phyloP scores from a whole-genome alignment of 2,329 filamentous ascomycete genomes.

The Moelleriella libera region DNA sequence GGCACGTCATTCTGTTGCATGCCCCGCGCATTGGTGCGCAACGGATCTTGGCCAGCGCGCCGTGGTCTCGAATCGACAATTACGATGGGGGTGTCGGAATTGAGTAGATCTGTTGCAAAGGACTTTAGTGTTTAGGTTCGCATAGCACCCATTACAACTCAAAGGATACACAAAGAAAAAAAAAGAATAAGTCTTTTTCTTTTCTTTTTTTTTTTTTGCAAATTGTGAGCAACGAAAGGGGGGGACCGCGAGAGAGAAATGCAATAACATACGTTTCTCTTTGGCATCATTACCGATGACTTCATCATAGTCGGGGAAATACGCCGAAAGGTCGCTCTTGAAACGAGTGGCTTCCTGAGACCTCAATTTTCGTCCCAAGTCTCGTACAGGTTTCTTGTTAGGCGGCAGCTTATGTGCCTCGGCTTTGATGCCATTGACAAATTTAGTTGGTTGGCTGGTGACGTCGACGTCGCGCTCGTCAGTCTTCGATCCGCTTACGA shows the following conservation, averaged over 20 bases:
- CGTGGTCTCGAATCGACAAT: conserved; percentile 42
- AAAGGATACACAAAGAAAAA: neutral
- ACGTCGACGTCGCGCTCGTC: conserved; percentile 15
- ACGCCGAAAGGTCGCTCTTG: conserved; percentile 82
- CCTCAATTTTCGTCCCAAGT: conserved; percentile 64
- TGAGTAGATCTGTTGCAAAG: conserved; percentile 49
- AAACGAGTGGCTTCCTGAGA: conserved; percentile 75
- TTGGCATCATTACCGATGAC: conserved; percentile 76
- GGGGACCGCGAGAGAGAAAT: neutral
- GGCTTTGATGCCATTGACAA: conserved; percentile 46
- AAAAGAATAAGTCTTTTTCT: no score
- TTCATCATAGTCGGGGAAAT: conserved; percentile 91
- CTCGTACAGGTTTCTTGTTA: conserved; percentile 26
- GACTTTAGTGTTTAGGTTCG: neutral
- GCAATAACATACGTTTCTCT: conserved; percentile 50
- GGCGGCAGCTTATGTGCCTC: conserved; percentile 44
- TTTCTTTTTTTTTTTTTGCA: no score
- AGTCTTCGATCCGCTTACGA: conserved; percentile 2
- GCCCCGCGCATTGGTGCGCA: neutral
- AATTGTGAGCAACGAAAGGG: no score
- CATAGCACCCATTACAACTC: neutral
- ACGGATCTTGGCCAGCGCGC: conserved; percentile 10
- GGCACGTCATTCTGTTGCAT: neutral
- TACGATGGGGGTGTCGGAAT: conserved; percentile 58
- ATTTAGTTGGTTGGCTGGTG: conserved; percentile 42